Evolutionary conservation across 176 grass and related monocot species (phyloP).

Genomic region (Triticum monococcum): DNA sequence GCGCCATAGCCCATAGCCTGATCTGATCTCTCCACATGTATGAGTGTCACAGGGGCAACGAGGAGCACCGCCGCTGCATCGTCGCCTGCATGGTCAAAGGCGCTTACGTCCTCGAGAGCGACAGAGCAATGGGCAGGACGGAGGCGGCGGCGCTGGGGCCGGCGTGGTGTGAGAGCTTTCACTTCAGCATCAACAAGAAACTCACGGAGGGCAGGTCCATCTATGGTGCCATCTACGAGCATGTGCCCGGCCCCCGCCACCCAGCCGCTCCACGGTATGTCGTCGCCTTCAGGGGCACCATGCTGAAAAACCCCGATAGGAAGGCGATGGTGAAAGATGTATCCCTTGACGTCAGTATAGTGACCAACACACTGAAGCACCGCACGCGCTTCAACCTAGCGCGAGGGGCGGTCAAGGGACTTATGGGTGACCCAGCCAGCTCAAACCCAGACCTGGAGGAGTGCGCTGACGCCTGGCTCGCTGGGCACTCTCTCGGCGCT

Average conservation of each 20-base stretch:
- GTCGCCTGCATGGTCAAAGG: not conserved
- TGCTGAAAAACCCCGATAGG: not conserved
- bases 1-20: too few species aligned
- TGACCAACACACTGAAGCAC: not conserved
- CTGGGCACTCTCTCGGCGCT: too few species aligned
- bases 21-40: not conserved
- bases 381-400: not conserved
- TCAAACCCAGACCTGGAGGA: too few species aligned
- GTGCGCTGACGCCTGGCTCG: not conserved
- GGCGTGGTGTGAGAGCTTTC: slow-evolving; percentile 28
- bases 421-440: not conserved
- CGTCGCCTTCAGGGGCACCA: too few species aligned
- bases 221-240: not conserved
- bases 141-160: not conserved
- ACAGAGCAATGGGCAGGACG: not conserved
- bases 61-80: slow-evolving; percentile 19
- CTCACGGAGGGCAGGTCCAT: not conserved
- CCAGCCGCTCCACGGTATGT: not conserved
- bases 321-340: not conserved
- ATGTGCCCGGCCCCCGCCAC: not conserved
- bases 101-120: not conserved
- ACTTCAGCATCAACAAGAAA: not conserved
- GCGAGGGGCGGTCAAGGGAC: not conserved
- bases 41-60: not conserved
- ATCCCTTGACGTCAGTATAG: not conserved